Conservation (phyloP, 2,329 filamentous ascomycete species). For the Talaromyces sp. region DNA sequence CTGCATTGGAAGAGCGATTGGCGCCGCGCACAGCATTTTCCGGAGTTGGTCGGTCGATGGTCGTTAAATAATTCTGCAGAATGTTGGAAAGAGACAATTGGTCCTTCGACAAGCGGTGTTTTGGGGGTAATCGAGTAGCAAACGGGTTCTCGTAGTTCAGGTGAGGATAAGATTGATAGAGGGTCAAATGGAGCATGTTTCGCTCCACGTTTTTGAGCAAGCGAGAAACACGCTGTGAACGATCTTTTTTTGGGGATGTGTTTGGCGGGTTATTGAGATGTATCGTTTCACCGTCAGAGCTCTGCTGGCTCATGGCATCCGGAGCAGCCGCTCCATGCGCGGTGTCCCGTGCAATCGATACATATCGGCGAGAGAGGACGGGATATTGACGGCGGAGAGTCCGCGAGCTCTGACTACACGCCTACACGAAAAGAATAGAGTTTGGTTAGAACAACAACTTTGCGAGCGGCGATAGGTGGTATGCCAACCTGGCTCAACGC, state of each 20-base stretch:
- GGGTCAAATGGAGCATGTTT: neutral
- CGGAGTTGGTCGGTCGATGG: neutral
- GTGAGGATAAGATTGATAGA: constrained; percentile 2
- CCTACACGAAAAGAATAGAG: neutral
- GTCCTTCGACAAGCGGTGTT: neutral
- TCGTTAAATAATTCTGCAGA: constrained; percentile 28
- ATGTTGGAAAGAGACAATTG: constrained; percentile 27
- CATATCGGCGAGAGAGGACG: neutral
- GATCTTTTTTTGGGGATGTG: neutral
- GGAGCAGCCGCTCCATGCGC: neutral
- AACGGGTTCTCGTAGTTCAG: constrained; percentile 1
- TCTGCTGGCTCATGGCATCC: neutral
- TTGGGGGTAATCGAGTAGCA: neutral
- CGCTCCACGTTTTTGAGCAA: neutral
- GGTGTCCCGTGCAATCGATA: neutral
- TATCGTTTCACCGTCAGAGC: neutral
- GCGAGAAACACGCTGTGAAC: neutral
- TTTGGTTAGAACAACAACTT: neutral
- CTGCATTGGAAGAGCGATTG: constrained; percentile 13
- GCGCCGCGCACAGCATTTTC: neutral
- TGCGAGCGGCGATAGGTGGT: neutral
- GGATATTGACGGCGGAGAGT: neutral
- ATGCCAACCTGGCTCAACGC: constrained; percentile 17
- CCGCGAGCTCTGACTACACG: neutral
- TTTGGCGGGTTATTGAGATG: neutral